A percentile compares a stretch with the other conserved stretches of the same genome.
phyloP scores from a whole-genome alignment of 2,329 filamentous ascomycete genomes.

The Diaporthe longicolla region DNA sequence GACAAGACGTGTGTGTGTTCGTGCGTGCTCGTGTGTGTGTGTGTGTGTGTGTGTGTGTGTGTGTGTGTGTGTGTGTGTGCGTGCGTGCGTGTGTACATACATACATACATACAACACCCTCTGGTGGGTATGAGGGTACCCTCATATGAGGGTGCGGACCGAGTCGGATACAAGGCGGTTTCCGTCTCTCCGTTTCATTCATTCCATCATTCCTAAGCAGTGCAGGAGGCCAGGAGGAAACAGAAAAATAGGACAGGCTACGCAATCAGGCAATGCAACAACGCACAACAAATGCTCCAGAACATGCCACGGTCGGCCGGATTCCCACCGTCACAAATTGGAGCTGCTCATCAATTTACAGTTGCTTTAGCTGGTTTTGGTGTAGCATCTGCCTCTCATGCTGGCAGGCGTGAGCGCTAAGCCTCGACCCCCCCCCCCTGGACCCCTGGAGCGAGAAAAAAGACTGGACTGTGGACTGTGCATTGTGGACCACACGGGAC shows the following conservation, averaged over 20 bases:
- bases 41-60: too few relatives aligned
- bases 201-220: slow-evolving; percentile 13
- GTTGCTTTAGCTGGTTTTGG: slow-evolving; percentile 34
- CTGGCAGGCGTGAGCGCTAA: slow-evolving; percentile 23
- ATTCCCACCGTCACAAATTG: slow-evolving; percentile 32
- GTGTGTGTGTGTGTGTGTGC: neutral
- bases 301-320: slow-evolving; percentile 24
- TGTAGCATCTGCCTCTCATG: slow-evolving; percentile 30
- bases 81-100: slow-evolving; percentile 2
- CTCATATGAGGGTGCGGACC: neutral
- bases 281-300: slow-evolving; percentile 19
- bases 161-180: neutral
- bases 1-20: slow-evolving; percentile 1
- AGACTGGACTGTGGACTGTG: slow-evolving; percentile 5
- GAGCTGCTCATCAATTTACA: slow-evolving; percentile 29
- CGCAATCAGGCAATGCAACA: slow-evolving; percentile 4
- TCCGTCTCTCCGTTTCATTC: neutral
- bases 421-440: slow-evolving; percentile 25
- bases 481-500: slow-evolving; percentile 1
- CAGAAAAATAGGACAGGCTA: neutral
- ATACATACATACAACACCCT: neutral
- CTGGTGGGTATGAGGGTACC: neutral
- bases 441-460: slow-evolving; percentile 28
- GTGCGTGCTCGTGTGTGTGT: neutral
- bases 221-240: neutral